Conservation (phyloP, 768 basidiomycete species). For the Collybiopsis luxurians region DNA sequence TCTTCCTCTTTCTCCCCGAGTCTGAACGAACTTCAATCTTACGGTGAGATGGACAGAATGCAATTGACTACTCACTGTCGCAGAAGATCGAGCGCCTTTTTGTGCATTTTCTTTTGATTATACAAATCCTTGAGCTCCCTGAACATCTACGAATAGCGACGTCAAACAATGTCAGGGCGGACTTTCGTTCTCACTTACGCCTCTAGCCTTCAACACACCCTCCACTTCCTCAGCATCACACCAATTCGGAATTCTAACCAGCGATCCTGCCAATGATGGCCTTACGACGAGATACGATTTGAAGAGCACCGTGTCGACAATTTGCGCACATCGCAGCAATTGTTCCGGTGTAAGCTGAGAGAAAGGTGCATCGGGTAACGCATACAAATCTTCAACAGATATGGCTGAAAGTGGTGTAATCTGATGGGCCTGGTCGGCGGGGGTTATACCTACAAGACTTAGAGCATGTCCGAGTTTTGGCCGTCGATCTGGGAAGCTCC, state of each 20-base stretch:
- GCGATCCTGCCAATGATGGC: slow-evolving; percentile 76
- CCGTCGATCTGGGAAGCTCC: slow-evolving; percentile 78
- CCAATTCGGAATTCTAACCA: slow-evolving; percentile 94
- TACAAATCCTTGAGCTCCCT: slow-evolving; percentile 89
- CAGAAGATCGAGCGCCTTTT: slow-evolving; percentile 80
- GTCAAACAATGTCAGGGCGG: neutral
- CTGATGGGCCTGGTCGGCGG: slow-evolving; percentile 63
- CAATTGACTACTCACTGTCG: slow-evolving; percentile 57
- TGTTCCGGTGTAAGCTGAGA: slow-evolving; percentile 77
- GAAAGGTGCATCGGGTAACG: slow-evolving; percentile 73
- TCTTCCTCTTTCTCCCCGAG: slow-evolving; percentile 78
- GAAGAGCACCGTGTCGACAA: slow-evolving; percentile 94
- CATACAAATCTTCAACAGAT: slow-evolving; percentile 72
- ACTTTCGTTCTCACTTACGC: slow-evolving; percentile 45
- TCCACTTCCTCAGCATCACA: slow-evolving; percentile 96
- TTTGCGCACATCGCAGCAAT: slow-evolving; percentile 84
- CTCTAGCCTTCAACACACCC: slow-evolving; percentile 73
- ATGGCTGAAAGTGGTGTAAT: slow-evolving; percentile 70
- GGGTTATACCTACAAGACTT: slow-evolving; percentile 62
- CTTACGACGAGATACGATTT: slow-evolving; percentile 85
- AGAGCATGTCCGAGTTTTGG: slow-evolving; percentile 84
- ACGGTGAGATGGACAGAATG: neutral
- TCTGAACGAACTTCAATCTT: slow-evolving; percentile 36
- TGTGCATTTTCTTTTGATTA: slow-evolving; percentile 94
- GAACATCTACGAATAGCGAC: slow-evolving; percentile 62